Evolutionary conservation across 495 filamentous ascomycete species (phyloP), one percentile per base, ranked within the genome.

Genomic region (Emericellopsis terricola): DNA sequence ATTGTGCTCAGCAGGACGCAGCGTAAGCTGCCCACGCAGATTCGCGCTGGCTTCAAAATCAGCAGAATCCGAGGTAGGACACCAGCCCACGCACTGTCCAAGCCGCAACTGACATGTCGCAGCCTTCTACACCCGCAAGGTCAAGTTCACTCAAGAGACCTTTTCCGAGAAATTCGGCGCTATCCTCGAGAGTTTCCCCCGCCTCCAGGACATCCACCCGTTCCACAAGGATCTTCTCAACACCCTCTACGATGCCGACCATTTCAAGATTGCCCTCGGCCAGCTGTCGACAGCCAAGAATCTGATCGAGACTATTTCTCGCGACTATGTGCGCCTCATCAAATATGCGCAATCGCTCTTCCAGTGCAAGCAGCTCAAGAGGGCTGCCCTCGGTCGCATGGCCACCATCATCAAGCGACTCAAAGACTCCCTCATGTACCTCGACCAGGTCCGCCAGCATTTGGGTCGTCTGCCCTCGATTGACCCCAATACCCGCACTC

Each of bases 71-170:
- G 87, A 66, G 73, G 73, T 38, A 8, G 10, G 35, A 37, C 20
- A 13, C 1, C 19, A 21, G 3, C 19, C 15, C 17, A 24, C 14
- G 19, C 8, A 3, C 23, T 6, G 42, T 34, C 44, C 26, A 8
- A 32, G 37, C 28, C 34, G 16, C 17, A 8, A 28, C 20, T 3
- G 8, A 11, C 32, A 18, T n/a, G 32, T 38, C 17, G 28, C 42
- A 76, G 82, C 75, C 37, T 94, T 94, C 64, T 94, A 94, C 52
- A 93, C 85, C 38, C 71, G 89, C 52, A 96, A 97, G 59, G 89
- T 96, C 68, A 97, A 96, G 55, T 96, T 80, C 54, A 96, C 89
- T n/a, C 76, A 87, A 49, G 86, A 94, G 58, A 94, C 89, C 28
- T 94, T 94, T 56, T 96, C 73, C 35, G 89, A 97, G 45, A 94